Evolutionary conservation across 495 filamentous ascomycete species (phyloP).

Genomic region (Aspergillus wentii): DNA sequence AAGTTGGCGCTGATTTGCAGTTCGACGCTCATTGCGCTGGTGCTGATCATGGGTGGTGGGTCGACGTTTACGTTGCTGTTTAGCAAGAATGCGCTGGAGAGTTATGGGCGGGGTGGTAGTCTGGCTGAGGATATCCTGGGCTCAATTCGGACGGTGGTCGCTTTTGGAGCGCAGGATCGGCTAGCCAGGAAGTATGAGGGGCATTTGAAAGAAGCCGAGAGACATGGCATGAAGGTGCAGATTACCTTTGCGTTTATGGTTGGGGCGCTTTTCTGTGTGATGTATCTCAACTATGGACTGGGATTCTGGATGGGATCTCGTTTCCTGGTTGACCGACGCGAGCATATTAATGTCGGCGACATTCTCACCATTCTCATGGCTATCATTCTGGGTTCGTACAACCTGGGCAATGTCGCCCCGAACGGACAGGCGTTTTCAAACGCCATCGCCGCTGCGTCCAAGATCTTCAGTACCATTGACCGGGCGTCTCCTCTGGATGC

Average conservation of each 20-base stretch:
- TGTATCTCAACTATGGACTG: slow-evolving; percentile 87
- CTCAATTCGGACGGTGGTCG: slow-evolving; percentile 87
- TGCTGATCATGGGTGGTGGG: slow-evolving; percentile 66
- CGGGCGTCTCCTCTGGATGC: slow-evolving; percentile 85
- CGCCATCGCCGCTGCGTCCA: slow-evolving; percentile 74
- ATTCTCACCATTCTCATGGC: slow-evolving; percentile 79
- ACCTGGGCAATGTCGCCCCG: slow-evolving; percentile 82
- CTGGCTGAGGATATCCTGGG: slow-evolving; percentile 94
- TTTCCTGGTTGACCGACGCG: slow-evolving; percentile 65
- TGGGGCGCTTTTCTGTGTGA: slow-evolving; percentile 70
- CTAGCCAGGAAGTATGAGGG: slow-evolving; percentile 77
- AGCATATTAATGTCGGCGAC: slow-evolving; percentile 46
- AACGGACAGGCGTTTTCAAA: slow-evolving; percentile 81
- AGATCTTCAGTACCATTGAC: slow-evolving; percentile 92
- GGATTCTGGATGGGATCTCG: slow-evolving; percentile 93
- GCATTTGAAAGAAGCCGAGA: slow-evolving; percentile 67
- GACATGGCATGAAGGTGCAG: slow-evolving; percentile 73
- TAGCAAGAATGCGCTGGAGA: slow-evolving; percentile 68
- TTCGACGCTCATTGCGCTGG: slow-evolving; percentile 69
- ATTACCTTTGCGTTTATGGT: slow-evolving; percentile 69
- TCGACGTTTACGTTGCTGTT: slow-evolving; percentile 74
- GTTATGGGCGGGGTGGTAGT: slow-evolving; percentile 79
- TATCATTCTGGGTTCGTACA: slow-evolving; percentile 88
- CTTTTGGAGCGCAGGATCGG: slow-evolving; percentile 88
- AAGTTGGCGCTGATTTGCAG: slow-evolving; percentile 77